Evolutionary conservation across 1,284 basidiomycete genomes (phyloP).

Genomic region (Pseudozyma sp.): DNA sequence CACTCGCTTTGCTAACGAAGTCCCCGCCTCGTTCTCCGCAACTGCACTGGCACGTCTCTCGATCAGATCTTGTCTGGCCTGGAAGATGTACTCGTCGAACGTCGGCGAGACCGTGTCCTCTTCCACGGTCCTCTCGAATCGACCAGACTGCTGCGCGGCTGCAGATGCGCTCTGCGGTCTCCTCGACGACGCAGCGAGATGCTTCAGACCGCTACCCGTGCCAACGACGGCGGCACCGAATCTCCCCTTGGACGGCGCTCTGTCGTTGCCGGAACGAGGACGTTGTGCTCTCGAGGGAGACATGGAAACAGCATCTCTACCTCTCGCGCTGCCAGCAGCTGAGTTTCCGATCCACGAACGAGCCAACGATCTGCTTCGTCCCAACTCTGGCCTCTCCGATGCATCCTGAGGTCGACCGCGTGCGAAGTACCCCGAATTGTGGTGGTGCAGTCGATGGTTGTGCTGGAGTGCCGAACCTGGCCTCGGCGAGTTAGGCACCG

Average conservation of each 20-base stretch:
- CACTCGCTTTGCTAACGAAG: conserved; percentile 1
- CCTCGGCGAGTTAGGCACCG: conserved; percentile 4
- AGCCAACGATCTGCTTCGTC: conserved; percentile 13
- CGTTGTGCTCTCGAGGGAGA: conserved; percentile 5
- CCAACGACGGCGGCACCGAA: conserved; percentile 6
- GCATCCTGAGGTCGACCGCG: background rate
- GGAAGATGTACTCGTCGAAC: conserved; percentile 40
- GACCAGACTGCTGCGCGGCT: background rate
- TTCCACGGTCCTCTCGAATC: background rate
- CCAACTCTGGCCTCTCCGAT: background rate
- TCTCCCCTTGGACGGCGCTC: background rate
- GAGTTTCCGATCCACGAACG: conserved; percentile 13
- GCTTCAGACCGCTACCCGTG: conserved; percentile 7
- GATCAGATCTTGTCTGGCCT: conserved; percentile 8
- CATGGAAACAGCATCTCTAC: background rate
- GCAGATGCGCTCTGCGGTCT: conserved; percentile 25
- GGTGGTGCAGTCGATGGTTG: conserved; percentile 12
- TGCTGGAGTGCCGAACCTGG: conserved; percentile 4
- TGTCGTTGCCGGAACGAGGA: conserved; percentile 6
- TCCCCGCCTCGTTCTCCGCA: background rate
- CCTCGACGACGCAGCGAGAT: background rate
- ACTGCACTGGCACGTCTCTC: conserved; percentile 2
- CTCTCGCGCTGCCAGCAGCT: background rate
- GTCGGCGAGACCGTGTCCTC: conserved; percentile 5
- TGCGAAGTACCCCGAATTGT: conserved; percentile 6